These are phyloP conservation scores for Gossypium arboreum DNA, from an alignment of 345 rosid genomes.

Conservation along the genomic window DNA sequence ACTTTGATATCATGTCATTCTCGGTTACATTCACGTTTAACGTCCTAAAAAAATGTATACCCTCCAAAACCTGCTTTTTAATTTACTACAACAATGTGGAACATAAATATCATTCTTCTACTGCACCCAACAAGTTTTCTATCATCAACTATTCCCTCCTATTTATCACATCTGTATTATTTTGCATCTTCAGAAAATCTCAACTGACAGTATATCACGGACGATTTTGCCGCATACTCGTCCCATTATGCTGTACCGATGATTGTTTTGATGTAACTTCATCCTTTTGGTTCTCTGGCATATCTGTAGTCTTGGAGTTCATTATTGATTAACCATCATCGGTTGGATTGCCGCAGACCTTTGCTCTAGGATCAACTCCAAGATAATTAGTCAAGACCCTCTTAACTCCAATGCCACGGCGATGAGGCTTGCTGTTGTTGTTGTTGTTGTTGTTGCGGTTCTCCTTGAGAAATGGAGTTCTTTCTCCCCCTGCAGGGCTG, in stretches of 20 bases:
- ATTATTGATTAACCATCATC: constrained; percentile 30
- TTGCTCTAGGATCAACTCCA: constrained; percentile 60
- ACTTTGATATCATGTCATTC: background rate
- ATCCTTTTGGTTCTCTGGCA: constrained; percentile 17
- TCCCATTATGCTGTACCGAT: constrained; percentile 19
- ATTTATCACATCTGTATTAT: background rate
- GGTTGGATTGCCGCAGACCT: constrained; percentile 31
- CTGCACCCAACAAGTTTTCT: background rate
- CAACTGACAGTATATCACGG: constrained; percentile 40
- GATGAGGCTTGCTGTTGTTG: constrained; percentile 41
- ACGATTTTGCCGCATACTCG: constrained; percentile 21
- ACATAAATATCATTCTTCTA: background rate
- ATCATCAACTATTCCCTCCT: background rate
- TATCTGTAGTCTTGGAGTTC: constrained; percentile 23
- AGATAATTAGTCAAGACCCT: constrained; percentile 75
- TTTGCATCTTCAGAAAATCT: constrained; percentile 7
- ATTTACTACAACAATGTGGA: background rate
- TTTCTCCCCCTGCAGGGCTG: constrained; percentile 66
- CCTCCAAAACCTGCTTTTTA: background rate
- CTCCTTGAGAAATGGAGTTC: constrained; percentile 53
- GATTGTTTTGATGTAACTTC: constrained; percentile 6
- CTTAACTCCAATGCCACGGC: constrained; percentile 86
- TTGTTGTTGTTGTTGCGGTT: constrained; percentile 18
- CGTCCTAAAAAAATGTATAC: background rate
- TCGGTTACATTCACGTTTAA: background rate